Conservation (phyloP, 73 alveolate species). For the Tetrahymena borealis region DNA sequence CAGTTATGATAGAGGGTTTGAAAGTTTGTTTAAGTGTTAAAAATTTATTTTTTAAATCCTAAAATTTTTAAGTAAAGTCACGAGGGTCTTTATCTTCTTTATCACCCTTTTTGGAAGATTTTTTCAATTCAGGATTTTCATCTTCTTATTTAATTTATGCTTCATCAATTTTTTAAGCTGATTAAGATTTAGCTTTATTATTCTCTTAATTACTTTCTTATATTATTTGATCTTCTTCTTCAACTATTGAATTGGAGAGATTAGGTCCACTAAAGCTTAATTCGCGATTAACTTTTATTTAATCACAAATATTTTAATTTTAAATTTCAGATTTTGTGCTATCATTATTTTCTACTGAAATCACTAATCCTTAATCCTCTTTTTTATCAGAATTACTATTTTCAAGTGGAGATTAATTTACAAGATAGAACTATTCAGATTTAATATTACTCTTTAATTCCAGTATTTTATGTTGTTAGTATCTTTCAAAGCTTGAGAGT, state of each 20-base stretch:
- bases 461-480: background rate
- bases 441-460: background rate
- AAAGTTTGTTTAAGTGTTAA: background rate
- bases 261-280: too few species aligned
- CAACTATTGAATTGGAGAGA: too few species aligned
- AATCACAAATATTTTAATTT: too few species aligned
- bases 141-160: background rate
- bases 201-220: too few species aligned
- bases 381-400: background rate
- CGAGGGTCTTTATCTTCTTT: background rate
- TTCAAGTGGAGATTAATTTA: background rate
- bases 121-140: background rate
- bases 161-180: too few species aligned
- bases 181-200: too few species aligned
- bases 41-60: background rate
- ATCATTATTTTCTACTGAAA: too few species aligned
- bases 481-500: background rate
- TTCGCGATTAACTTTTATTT: too few species aligned
- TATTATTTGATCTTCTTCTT: too few species aligned
- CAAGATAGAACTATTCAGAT: background rate
- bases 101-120: background rate
- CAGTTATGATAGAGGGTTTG: background rate
- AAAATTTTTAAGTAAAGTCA: background rate
- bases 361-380: too few species aligned
- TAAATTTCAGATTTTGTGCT: too few species aligned